A percentile compares a stretch with the other conserved stretches of the same genome.
Conservation (phyloP, 768 basidiomycete genomes). For the Suillus clintonianus region DNA sequence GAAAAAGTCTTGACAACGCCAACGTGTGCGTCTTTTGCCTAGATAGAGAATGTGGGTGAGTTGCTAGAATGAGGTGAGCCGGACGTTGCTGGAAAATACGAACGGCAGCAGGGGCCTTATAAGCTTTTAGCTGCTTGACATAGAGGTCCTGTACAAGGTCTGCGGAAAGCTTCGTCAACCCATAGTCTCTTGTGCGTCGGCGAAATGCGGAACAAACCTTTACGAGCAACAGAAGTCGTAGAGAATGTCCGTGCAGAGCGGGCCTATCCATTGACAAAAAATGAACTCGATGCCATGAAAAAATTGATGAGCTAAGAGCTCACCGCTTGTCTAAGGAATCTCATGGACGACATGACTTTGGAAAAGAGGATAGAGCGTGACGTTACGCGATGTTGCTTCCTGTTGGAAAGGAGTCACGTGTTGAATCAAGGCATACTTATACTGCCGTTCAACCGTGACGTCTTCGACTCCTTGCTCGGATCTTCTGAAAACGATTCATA, state of each 20-base stretch:
- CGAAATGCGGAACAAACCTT: conserved; percentile 49
- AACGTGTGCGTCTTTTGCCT: conserved; percentile 92
- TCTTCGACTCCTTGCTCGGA: neutral
- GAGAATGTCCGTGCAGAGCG: conserved; percentile 61
- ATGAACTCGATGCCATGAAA: conserved; percentile 14
- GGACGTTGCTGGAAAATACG: conserved; percentile 30
- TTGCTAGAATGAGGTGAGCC: neutral
- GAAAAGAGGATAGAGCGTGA: conserved; percentile 50
- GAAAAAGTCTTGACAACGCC: conserved; percentile 83
- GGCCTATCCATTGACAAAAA: conserved; percentile 37
- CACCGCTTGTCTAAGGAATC: conserved; percentile 59
- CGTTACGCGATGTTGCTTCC: conserved; percentile 37
- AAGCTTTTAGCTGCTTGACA: conserved; percentile 84
- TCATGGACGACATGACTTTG: conserved; percentile 62
- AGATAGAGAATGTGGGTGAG: neutral
- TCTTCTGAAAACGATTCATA: conserved; percentile 1
- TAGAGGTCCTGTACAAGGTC: conserved; percentile 95
- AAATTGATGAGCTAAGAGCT: conserved; percentile 1
- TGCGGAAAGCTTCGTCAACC: conserved; percentile 31
- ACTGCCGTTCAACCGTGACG: too few relatives aligned
- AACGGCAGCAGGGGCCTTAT: conserved; percentile 77
- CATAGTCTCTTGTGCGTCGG: conserved; percentile 14
- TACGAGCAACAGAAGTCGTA: conserved; percentile 58
- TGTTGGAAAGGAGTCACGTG: conserved; percentile 24
- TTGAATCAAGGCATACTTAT: neutral